Evolutionary conservation across 2,329 filamentous ascomycete genomes (phyloP), one percentile per base, ranked within the genome.

Genomic region (Calonectria ilicicola): DNA sequence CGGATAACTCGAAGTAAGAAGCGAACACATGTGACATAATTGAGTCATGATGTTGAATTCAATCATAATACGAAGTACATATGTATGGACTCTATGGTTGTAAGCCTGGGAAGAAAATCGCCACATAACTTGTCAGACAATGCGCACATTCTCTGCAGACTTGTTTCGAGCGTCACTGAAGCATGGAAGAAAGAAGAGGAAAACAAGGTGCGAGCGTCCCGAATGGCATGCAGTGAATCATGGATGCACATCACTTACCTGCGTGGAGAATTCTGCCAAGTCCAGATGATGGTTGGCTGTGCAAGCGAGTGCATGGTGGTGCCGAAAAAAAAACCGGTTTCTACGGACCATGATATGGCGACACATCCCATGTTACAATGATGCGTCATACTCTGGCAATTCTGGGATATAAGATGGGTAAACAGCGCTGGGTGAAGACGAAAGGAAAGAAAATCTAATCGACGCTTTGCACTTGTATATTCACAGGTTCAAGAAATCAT

Each of bases 301-400:
- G 56, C 26, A 63, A 58, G 56, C 35, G 66, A 58, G 47, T 27
- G 38, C 67, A 65, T n/a, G 47, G n/a, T 32, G 40, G 29, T 56
- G 49, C 23, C n/a, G n/a, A n/a, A n/a, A 17, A 40, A 38, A 40
- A 70, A 67, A 67, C 69, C 40, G 64, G 69, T 71, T 71, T 71
- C 67, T 29, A 49, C 40, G 23, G 29, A 40, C 29, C 3, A 27
- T 60, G 17, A 17, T 27, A 56, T 23, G 32, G 21, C 23, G 29
- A 19, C 46, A 29, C 32, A 58, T 60, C 67, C 65, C 38, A 58
- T 60, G 60, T 69, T 49, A 38, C 49, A 65, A 40, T 26, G 12
- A 49, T 47, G 65, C 67, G 60, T 69, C 67, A 69, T 49, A 42
- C 67, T 29, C 32, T 15, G 17, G 19, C 7, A 23, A 21, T 14